Conservation (phyloP, 169 alveolate genomes). For the Plasmodium yoelii region DNA sequence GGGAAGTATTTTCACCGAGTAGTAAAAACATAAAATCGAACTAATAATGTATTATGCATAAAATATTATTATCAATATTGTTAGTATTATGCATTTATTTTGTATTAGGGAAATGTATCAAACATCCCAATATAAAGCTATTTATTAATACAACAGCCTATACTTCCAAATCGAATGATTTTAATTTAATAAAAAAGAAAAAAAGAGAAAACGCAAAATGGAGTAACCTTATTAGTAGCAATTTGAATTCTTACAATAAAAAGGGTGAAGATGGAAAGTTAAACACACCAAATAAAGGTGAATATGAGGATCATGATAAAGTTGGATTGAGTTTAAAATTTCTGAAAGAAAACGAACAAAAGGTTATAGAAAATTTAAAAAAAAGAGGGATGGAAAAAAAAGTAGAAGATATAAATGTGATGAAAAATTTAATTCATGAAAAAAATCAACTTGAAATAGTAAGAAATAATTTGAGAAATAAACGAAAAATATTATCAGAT, state of each 20-base stretch:
- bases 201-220: background rate
- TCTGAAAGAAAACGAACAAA: constrained; percentile 43
- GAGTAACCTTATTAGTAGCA: background rate
- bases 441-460: constrained; percentile 38
- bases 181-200: constrained; percentile 2
- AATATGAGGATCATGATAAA: background rate
- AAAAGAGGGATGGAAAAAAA: constrained; percentile 62
- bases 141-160: background rate
- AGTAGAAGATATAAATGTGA: constrained; percentile 5
- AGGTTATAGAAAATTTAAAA: constrained; percentile 60
- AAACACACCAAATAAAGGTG: too few relatives aligned
- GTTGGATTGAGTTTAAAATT: constrained; percentile 45
- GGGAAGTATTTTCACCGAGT: too few relatives aligned
- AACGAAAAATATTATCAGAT: constrained; percentile 66
- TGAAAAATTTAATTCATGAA: constrained; percentile 42
- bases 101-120: constrained; percentile 9
- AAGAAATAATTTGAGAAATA: constrained; percentile 67
- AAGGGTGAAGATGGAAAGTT: background rate
- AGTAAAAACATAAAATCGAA: too few relatives aligned
- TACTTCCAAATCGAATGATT: background rate
- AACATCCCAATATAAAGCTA: background rate
- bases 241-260: background rate
- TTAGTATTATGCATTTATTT: constrained; percentile 31
- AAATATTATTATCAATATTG: background rate
- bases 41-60: constrained; percentile 42